These are phyloP conservation scores for Fusarium begoniae DNA, from an alignment of 2,329 filamentous ascomycete species.

Conservation along the genomic window DNA sequence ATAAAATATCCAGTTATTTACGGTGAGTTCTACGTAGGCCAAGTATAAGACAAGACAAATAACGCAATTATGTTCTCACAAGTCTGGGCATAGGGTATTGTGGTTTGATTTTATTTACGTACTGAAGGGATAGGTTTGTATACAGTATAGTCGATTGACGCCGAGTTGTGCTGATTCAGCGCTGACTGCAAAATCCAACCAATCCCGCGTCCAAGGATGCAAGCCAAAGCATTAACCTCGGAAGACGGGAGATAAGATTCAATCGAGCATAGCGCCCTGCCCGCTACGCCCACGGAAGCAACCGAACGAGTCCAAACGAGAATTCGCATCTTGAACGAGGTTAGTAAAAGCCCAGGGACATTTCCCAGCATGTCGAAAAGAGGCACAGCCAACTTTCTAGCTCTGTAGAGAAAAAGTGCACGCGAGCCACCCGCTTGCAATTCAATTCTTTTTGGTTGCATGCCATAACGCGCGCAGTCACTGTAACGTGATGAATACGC, in stretches of 20 bases:
- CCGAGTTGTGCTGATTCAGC: neutral
- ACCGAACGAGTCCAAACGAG: neutral
- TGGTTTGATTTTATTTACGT: neutral
- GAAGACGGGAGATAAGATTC: neutral
- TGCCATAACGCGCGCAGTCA: neutral
- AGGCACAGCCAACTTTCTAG: neutral
- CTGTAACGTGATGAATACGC: neutral
- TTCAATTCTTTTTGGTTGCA: neutral
- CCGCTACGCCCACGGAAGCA: neutral
- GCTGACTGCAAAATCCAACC: neutral
- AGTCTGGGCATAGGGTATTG: neutral
- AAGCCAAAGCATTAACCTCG: neutral
- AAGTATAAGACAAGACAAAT: neutral
- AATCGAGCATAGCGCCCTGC: neutral
- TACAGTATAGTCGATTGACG: neutral
- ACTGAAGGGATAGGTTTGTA: neutral
- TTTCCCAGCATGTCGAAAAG: neutral
- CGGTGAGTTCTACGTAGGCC: neutral
- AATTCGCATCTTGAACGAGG: neutral
- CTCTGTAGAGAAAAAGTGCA: neutral
- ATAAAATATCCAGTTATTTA: too few species aligned
- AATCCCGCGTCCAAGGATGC: neutral
- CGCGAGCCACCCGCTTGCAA: neutral
- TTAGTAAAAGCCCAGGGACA: neutral
- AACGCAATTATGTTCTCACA: neutral